Conservation (phyloP, 768 basidiomycete genomes). For the Kwoniella mangroviensis region DNA sequence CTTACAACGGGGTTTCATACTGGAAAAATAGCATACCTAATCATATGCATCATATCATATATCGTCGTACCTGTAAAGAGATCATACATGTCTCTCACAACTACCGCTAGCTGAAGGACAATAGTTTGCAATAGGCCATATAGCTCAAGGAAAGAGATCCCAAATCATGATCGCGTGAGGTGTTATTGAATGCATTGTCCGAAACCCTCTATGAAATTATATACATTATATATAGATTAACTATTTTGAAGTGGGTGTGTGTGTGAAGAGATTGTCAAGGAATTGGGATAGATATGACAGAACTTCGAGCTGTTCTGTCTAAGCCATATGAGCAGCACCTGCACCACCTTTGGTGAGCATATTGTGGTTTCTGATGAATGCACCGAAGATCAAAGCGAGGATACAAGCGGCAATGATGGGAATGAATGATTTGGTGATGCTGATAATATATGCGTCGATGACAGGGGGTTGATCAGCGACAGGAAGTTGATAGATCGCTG, state of each 20-base stretch:
- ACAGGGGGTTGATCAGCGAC: slow-evolving; percentile 34
- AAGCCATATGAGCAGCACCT: slow-evolving; percentile 33
- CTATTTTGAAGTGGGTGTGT: not conserved
- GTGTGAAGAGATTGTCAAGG: too few species aligned
- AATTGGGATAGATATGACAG: not conserved
- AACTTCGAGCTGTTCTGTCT: not conserved
- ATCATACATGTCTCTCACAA: too few species aligned
- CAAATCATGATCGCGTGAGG: not conserved
- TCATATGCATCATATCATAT: not conserved
- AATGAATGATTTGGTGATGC: slow-evolving; percentile 46
- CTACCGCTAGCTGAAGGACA: too few species aligned
- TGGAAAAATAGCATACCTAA: not conserved
- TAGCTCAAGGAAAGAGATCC: too few species aligned
- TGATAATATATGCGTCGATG: slow-evolving; percentile 50
- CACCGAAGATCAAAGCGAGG: slow-evolving; percentile 32
- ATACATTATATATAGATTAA: not conserved
- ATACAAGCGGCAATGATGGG: slow-evolving; percentile 45
- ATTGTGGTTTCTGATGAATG: slow-evolving; percentile 48
- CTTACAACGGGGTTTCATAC: not conserved
- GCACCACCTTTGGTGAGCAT: slow-evolving; percentile 41
- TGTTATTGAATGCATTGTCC: not conserved
- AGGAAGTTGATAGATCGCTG: slow-evolving; percentile 39
- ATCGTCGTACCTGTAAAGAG: not conserved
- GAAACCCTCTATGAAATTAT: not conserved
- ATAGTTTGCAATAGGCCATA: too few species aligned